Percentiles rank a stretch among this genome's conserved stretches.
These are phyloP conservation scores for Zopfia rhizophila DNA, from an alignment of 2,329 filamentous ascomycete genomes.

Conservation along the genomic window DNA sequence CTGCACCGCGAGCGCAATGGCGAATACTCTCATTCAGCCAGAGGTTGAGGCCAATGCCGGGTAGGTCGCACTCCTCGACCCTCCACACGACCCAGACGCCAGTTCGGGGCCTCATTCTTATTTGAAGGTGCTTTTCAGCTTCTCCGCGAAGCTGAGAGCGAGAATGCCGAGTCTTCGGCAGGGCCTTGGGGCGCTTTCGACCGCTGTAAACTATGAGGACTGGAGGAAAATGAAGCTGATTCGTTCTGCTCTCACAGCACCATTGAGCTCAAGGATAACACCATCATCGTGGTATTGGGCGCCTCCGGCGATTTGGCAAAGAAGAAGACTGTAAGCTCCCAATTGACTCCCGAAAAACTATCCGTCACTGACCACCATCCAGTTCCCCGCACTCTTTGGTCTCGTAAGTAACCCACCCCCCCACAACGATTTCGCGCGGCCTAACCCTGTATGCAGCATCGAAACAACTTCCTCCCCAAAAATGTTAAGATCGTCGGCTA, in stretches of 20 bases:
- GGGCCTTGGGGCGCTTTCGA: conserved; percentile 19
- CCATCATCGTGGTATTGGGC: conserved; percentile 93
- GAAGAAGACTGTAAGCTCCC: conserved; percentile 90
- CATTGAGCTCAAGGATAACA: conserved; percentile 98
- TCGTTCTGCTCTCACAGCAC: conserved; percentile 64
- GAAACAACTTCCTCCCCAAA: conserved; percentile 97
- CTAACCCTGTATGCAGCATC: conserved; percentile 71
- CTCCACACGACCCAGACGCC: not conserved
- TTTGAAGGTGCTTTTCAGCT: no score
- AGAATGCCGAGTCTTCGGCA: not conserved
- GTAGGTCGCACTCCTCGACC: conserved; percentile 46
- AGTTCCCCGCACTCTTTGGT: conserved; percentile 98
- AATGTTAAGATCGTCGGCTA: conserved; percentile 98
- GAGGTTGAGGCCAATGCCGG: conserved; percentile 59
- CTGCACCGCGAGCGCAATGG: conserved; percentile 51
- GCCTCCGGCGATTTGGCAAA: conserved; percentile 98
- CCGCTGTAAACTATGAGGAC: conserved; percentile 7
- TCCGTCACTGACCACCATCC: conserved; percentile 33
- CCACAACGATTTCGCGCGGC: conserved; percentile 10
- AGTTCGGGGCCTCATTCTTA: no score
- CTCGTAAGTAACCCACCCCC: conserved; percentile 73
- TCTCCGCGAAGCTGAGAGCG: not conserved
- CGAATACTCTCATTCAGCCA: conserved; percentile 60
- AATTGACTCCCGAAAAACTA: conserved; percentile 17
- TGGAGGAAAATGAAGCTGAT: conserved; percentile 41